These are phyloP conservation scores for Chaetomium tenue DNA, from an alignment of 495 filamentous ascomycete species.

Conservation along the genomic window DNA sequence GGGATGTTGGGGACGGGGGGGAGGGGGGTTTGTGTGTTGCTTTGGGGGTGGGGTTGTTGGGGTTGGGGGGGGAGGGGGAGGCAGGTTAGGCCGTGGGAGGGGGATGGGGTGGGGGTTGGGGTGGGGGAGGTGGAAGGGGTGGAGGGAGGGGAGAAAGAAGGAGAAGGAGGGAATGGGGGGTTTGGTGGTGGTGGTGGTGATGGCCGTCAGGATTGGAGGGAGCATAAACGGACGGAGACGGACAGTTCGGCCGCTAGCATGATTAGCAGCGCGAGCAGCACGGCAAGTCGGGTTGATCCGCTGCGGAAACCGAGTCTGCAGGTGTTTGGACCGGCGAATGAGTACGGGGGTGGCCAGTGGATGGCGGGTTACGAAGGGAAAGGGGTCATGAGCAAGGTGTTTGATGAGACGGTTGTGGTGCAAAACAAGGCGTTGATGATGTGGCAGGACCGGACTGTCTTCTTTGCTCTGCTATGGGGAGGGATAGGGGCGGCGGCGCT, in stretches of 20 bases:
- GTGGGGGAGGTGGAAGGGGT: background rate
- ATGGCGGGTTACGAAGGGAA: conserved; percentile 61
- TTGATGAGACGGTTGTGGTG: conserved; percentile 60
- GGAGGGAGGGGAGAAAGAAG: conserved; percentile 5
- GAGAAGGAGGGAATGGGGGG: conserved; percentile 24
- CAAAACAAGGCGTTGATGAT: conserved; percentile 60
- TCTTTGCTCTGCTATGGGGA: conserved; percentile 47
- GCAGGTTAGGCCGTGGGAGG: conserved; percentile 68
- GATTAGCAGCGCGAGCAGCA: background rate
- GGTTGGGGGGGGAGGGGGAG: conserved; percentile 55
- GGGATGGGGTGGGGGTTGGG: background rate
- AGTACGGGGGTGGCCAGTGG: conserved; percentile 44
- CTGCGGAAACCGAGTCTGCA: conserved; percentile 47
- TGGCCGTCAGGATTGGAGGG: conserved; percentile 26
- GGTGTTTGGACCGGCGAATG: conserved; percentile 50
- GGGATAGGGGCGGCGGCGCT: conserved; percentile 36
- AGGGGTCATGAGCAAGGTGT: conserved; percentile 58
- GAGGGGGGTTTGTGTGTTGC: conserved; percentile 41
- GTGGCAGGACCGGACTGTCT: conserved; percentile 64
- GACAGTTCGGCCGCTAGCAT: background rate
- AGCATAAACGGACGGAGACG: background rate
- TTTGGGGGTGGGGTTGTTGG: conserved; percentile 50
- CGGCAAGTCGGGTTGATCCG: conserved; percentile 4
- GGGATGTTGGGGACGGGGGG: conserved; percentile 57
- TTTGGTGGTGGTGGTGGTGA: conserved; percentile 19